Base-by-base conservation (phyloP, 2,329 filamentous ascomycete genomes). In the Pestalotiopsis sp. region DNA sequence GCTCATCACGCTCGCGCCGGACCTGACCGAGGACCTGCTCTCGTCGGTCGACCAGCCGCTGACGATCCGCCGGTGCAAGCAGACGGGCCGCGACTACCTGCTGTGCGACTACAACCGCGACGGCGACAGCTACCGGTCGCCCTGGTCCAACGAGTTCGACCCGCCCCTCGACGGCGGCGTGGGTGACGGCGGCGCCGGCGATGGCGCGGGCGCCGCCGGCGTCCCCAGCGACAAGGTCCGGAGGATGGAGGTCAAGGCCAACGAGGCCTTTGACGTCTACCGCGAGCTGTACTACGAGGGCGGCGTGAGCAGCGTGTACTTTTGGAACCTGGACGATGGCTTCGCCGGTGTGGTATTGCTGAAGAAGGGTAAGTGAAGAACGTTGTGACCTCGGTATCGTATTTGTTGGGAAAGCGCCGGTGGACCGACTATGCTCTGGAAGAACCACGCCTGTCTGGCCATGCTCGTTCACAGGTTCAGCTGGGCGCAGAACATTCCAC, bases 21-120 rank as follows among this genome's bases (percentile, higher is more conserved):
- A 95, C 75, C 91, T 99, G 70, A 96, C 95, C 77, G 96, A 99
- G 86, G 96, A 99, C 81, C 94, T 99, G 58, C 94, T 99, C 73
- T 96, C 95, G 73, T 97, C 95, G 27, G 96, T 99, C 75, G 96
- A 99, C 83, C 95, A 98, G 81, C 96, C 96, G 27, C 91, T 99
- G 68, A 91, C 92, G 69, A 89, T 97, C 72, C 91, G 92, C 76
- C 92, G 93, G 73, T 98, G 96, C 86, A 90, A 90, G 75, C 93
- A 95, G 82, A 92, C 94, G 39, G 94, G 94, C 76, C 93, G 95
- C 74, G 96, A 98, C 84, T 99, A 97, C 85, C 90, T 99, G 65
- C 92, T 98, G 77, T 99, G 96, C 87, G 96, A 99, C 88, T 99
- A 99, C 88, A 99, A 99, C 87, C 95, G 96, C 73, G 96, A 99